Base-by-base conservation (phyloP, 2,329 filamentous ascomycete genomes). In the Fusarium solani-melongenae region DNA sequence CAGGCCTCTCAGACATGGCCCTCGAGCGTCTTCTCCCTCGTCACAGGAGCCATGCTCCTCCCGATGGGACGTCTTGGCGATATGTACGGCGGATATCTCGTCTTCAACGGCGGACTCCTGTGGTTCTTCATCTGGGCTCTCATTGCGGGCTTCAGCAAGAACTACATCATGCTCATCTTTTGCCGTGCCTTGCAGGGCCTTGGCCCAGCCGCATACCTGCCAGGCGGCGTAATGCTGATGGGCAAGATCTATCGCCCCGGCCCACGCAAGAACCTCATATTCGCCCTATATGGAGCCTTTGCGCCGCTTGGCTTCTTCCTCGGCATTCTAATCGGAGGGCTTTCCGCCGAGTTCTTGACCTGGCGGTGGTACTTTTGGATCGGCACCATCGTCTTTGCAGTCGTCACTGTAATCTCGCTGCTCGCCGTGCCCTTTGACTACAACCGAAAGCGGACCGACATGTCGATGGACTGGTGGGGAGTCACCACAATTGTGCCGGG, bases 301-400 rank as follows among this genome's bases (percentile, higher is more conserved):
- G 88, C 88, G 0, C 85, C 87, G 0, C 76, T 90, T 8, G 90
- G 90, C 1, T 91, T 91, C 81, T 91, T 88, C 75, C 66, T 87
- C 14, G 92, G 92, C 2, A 92, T 94, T 65, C 89, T 94, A 75
- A 86, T 92, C 49, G 91, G 90, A 2, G 92, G 92, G 0, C 61
- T 92, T 0, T 83, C 88, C 2, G 88, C 87, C 0, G 89, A 93
- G 76, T 92, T 86, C 69, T 80, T 90, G 2, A 84, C 76, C 2
- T 94, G 92, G 91, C 80, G 88, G 6, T 93, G 90, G 90, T 94
- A 92, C 78, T 94, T 94, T 78, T 94, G 87, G 84, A 86, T 93
- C 58, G 92, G 91, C 2, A 75, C 79, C 39, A 81, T 83, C 44
- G 67, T 84, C 39, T 74, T 83, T 17, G 85, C 86, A 0, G 29